Evolutionary conservation across 2,329 filamentous ascomycete species (phyloP).

Genomic region (Exophiala lecanii-corni): DNA sequence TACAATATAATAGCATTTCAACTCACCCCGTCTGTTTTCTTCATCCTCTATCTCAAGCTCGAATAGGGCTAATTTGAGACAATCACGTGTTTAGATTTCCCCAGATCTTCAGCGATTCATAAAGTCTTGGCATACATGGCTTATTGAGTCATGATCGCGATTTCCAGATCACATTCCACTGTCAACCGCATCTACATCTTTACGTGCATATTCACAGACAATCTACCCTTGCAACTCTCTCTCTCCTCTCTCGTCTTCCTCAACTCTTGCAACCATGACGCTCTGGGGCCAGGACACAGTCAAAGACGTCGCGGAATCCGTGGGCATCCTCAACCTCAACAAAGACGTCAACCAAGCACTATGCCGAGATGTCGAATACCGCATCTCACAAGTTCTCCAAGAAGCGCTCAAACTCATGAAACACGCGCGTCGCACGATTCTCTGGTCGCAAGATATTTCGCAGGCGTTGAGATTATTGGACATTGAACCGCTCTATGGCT

Average conservation of each 20-base stretch:
- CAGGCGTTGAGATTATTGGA: conserved; percentile 81
- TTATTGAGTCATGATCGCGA: not conserved
- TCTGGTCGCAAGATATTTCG: conserved; percentile 85
- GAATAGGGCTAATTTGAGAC: too few species aligned
- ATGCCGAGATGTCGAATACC: conserved; percentile 91
- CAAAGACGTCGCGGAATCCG: conserved; percentile 90
- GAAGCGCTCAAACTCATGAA: conserved; percentile 97
- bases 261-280: conserved; percentile 35
- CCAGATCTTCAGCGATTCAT: too few species aligned
- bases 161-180: too few species aligned
- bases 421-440: conserved; percentile 74
- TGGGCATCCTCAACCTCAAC: conserved; percentile 74
- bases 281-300: conserved; percentile 98
- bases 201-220: too few species aligned
- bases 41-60: too few species aligned
- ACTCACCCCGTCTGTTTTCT: too few species aligned
- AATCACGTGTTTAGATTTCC: too few species aligned
- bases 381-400: conserved; percentile 86
- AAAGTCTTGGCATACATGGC: not conserved
- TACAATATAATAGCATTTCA: too few species aligned
- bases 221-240: too few species aligned
- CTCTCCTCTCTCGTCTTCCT: too few species aligned
- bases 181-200: too few species aligned
- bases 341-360: conserved; percentile 85
- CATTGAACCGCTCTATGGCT: conserved; percentile 75